Base-by-base conservation (phyloP, 75 land plant genomes). In the Pinus tabuliformis region DNA sequence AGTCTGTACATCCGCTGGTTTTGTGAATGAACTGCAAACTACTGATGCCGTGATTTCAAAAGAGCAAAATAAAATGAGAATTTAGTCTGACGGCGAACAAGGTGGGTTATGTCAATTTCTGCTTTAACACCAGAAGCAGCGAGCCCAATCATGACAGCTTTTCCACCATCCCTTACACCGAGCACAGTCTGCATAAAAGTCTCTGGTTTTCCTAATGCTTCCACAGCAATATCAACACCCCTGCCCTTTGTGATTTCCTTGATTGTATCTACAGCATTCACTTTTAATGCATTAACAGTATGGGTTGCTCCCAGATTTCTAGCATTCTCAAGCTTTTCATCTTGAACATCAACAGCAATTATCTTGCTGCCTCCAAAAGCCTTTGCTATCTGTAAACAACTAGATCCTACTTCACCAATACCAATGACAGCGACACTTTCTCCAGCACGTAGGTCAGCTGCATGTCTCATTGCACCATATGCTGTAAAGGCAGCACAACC, bases 401-500 rank as follows among this genome's bases (percentile, higher is more conserved):
- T 96, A 59, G 99, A 92, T 79, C 99, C 99, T 56, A 96, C 99
- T 57, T 97, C 99, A 57, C 99, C 99, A 78, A 92, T 80, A 20
- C 99, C 99, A 79, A 96, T 92, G 33, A 96, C 83, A 78, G 99
- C 94, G 76, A 96, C 89, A 56, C 95, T 82, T 76, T 96, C 95
- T 5, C 99, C 99, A 76, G 91, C 86, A 70, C 92, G 95, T 85
- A 96, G 78, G 74, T 96, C 93, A 78, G 99, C 99, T 71, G 99
- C 99, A 89, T 96, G 92, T 56, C 83, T 89, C 93, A 96, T 83
- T 7, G 99, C 98, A 66, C 99, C 99, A 82, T 96, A 96, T 18
- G 98, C 99, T 72, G 98, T 96, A 62, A 96, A 96, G 24, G 92
- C 93, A 14, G 99, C 99, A 84, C 99, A 96, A 52, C 99, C 99